phyloP scores from a whole-genome alignment of 495 filamentous ascomycete species.

The Choiromyces venosus region DNA sequence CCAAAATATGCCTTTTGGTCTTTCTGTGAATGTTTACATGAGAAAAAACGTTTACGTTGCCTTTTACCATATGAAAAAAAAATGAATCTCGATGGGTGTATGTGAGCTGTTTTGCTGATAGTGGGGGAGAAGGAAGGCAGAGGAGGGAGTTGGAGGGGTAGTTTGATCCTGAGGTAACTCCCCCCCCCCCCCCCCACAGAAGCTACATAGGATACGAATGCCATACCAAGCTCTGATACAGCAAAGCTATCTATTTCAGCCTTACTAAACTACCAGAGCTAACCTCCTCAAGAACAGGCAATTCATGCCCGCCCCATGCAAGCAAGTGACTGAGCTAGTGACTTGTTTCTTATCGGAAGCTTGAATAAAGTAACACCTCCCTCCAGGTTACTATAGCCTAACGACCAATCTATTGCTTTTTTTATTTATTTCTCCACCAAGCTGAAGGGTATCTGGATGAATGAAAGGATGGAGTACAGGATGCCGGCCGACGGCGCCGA shows the following conservation, averaged over 20 bases:
- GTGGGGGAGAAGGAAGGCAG: neutral
- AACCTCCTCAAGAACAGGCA: neutral
- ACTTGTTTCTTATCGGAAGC: constrained; percentile 34
- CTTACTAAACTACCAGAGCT: neutral
- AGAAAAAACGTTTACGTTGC: neutral
- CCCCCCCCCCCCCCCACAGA: neutral
- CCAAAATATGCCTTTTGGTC: constrained; percentile 13
- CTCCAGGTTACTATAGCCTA: neutral
- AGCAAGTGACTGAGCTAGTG: constrained; percentile 10
- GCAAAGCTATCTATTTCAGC: neutral
- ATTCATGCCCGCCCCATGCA: neutral
- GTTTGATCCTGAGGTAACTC: neutral
- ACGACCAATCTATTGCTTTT: neutral
- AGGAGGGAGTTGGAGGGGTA: neutral
- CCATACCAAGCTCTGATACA: constrained; percentile 4
- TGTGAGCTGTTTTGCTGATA: neutral
- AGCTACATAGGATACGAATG: neutral
- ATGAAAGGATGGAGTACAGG: neutral
- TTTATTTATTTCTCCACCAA: neutral
- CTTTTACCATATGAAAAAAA: neutral
- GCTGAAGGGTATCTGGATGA: neutral
- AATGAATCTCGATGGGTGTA: neutral
- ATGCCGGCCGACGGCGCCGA: neutral
- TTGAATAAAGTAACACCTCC: neutral
- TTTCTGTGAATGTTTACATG: constrained; percentile 8